A percentile compares a stretch with the other conserved stretches of the same genome.
Evolutionary conservation across 2,329 filamentous ascomycete genomes (phyloP).

Genomic region (Aschersonia sp.): DNA sequence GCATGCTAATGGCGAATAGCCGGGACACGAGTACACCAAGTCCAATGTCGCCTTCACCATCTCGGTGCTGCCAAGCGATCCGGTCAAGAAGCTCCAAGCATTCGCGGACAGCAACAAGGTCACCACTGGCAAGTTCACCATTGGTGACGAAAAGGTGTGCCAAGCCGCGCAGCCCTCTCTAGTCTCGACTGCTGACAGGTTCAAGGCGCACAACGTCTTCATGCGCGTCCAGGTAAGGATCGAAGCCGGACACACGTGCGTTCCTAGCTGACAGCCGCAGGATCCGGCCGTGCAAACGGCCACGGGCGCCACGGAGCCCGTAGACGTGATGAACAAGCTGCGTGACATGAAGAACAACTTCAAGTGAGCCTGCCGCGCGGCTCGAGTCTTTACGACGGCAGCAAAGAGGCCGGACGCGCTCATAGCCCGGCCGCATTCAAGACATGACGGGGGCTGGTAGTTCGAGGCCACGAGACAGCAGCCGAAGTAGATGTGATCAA

Average conservation of each 20-base stretch:
- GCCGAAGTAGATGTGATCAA: no score
- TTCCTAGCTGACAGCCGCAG: constrained; percentile 19
- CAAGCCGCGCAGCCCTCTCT: neutral
- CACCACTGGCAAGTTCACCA: constrained; percentile 92
- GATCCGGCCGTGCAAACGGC: constrained; percentile 74
- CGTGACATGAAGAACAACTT: constrained; percentile 83
- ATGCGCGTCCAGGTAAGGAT: constrained; percentile 68
- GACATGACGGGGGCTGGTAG: no score
- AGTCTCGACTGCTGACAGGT: constrained; percentile 1
- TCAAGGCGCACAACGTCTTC: constrained; percentile 82
- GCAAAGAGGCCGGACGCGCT: neutral
- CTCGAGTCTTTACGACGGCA: no score
- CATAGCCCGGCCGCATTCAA: constrained; percentile 11
- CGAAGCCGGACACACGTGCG: neutral
- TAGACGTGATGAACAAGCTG: constrained; percentile 73
- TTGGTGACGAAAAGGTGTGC: constrained; percentile 84
- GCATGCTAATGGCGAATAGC: constrained; percentile 30
- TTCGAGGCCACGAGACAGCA: no score
- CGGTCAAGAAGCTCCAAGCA: constrained; percentile 60
- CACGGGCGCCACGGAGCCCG: constrained; percentile 65
- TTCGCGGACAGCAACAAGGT: constrained; percentile 71
- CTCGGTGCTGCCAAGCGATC: constrained; percentile 58
- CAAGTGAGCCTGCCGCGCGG: constrained; percentile 30
- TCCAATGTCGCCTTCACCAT: constrained; percentile 80
- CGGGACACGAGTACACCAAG: constrained; percentile 97